Percentiles rank a stretch among this genome's conserved stretches.
phyloP scores from a whole-genome alignment of 768 basidiomycete genomes.

The Lactarius indigo region DNA sequence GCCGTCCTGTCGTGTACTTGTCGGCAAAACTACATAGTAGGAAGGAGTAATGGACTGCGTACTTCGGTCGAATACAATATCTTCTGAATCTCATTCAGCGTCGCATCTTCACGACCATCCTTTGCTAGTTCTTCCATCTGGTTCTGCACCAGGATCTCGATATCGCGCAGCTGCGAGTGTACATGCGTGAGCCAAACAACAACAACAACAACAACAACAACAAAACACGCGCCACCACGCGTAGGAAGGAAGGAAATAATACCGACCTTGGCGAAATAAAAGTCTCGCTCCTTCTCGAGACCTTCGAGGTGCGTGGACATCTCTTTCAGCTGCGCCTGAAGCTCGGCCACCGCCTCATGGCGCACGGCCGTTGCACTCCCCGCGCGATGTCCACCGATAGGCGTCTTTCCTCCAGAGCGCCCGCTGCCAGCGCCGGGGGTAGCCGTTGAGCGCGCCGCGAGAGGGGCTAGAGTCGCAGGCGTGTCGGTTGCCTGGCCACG shows the following conservation, averaged over 20 bases:
- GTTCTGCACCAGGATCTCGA: slow-evolving; percentile 89
- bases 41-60: slow-evolving; percentile 28
- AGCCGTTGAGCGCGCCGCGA: slow-evolving; percentile 39
- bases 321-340: slow-evolving; percentile 80
- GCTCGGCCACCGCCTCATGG: slow-evolving; percentile 59
- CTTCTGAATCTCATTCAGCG: slow-evolving; percentile 78
- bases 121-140: slow-evolving; percentile 62
- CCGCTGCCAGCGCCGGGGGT: slow-evolving; percentile 31
- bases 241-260: background rate
- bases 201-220: no score
- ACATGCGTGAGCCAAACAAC: background rate
- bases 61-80: slow-evolving; percentile 97
- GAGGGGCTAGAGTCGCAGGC: slow-evolving; percentile 74
- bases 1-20: slow-evolving; percentile 59
- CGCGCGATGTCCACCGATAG: slow-evolving; percentile 63
- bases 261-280: slow-evolving; percentile 95
- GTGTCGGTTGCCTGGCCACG: slow-evolving; percentile 73
- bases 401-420: slow-evolving; percentile 68
- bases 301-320: slow-evolving; percentile 80
- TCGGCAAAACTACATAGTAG: slow-evolving; percentile 15
- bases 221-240: slow-evolving; percentile 2
- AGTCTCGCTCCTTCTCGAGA: slow-evolving; percentile 95
- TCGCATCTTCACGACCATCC: slow-evolving; percentile 53
- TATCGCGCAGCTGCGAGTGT: slow-evolving; percentile 79
- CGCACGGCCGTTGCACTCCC: slow-evolving; percentile 54